Base-by-base conservation (phyloP, 345 rosid genomes). In the Heritiera littoralis region DNA sequence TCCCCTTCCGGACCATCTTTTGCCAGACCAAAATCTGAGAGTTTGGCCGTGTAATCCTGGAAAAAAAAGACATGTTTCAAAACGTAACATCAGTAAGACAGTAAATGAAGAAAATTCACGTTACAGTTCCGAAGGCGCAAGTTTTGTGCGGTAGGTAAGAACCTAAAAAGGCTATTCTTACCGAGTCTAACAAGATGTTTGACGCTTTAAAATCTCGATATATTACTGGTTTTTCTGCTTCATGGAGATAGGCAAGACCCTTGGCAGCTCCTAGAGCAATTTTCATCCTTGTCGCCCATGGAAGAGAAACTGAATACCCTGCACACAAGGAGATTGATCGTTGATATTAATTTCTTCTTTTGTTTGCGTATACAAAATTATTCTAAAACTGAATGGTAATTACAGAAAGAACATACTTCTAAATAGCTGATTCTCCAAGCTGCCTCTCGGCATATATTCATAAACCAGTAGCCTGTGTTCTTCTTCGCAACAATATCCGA, bases 1-100 rank as follows among this genome's bases (percentile, higher is more conserved):
- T 94, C 97, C 59, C 98, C 98, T 88, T 93, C 97, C 0, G 98
- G 98, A 54, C 98, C 98, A 58, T 93, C 97, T 86, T 93, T 94
- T 7, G 98, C 98, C 18, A 94, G 81, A 0, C 98, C 98, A 20
- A 94, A 94, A 81, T 94, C 98, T 0, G 98, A 94, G 23, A 94
- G 92, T 54, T 94, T 94, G 0, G 95, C 90, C 0, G 89, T 90
- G 77, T 85, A 93, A 77, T 94, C 98, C 98, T 94, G 88, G 41
- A 56, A 65, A 28, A 6, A 41, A 43, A 77, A n/a, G n/a, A 48
- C 41, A 49, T 66, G 35, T 59, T 51, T 20, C 14, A 35, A 35
- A 35, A 54, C 0, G 14, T 18, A 72, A 72, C 64, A 54, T 72
- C 9, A 72, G 45, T 72, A 72, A 5, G 54, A 54, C 9, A 54